phyloP scores from a whole-genome alignment of 164 flowering plant genomes.

The Vitis rotundifolia region DNA sequence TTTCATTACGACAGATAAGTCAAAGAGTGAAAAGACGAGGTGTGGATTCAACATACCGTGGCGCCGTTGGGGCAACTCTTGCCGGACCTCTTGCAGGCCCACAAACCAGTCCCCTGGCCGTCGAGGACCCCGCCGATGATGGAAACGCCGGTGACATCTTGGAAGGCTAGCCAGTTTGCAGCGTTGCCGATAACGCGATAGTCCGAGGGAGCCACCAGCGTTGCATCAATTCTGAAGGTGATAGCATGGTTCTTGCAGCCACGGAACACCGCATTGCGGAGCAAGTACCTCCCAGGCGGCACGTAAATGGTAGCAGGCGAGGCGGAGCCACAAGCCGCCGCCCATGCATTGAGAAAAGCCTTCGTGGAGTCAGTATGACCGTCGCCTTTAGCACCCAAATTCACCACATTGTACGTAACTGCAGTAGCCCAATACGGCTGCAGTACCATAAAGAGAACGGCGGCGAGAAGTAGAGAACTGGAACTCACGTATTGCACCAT shows the following conservation, averaged over 20 bases:
- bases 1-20: too few relatives aligned
- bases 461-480: too few relatives aligned
- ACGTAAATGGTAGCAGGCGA: slow-evolving; percentile 37
- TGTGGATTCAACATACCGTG: slow-evolving; percentile 30
- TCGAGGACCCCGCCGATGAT: slow-evolving; percentile 49
- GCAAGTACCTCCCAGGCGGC: slow-evolving; percentile 45
- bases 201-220: slow-evolving; percentile 55
- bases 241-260: slow-evolving; percentile 48
- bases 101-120: slow-evolving; percentile 41
- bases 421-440: too few relatives aligned
- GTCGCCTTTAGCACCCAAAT: slow-evolving; percentile 53
- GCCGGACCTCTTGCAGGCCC: slow-evolving; percentile 54
- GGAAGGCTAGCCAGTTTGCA: slow-evolving; percentile 40
- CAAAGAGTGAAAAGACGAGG: neutral
- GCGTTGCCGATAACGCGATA: slow-evolving; percentile 34
- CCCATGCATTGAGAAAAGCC: slow-evolving; percentile 54
- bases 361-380: slow-evolving; percentile 50
- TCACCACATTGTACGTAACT: slow-evolving; percentile 31
- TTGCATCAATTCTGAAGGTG: slow-evolving; percentile 47
- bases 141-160: slow-evolving; percentile 31
- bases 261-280: slow-evolving; percentile 24
- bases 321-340: slow-evolving; percentile 39
- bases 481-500: too few relatives aligned
- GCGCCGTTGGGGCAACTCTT: slow-evolving; percentile 53
- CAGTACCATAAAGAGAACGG: too few relatives aligned